A percentile compares a stretch with the other conserved stretches of the same genome.
Conservation (phyloP, 139 green algal species). For the Micractinium conductrix region DNA sequence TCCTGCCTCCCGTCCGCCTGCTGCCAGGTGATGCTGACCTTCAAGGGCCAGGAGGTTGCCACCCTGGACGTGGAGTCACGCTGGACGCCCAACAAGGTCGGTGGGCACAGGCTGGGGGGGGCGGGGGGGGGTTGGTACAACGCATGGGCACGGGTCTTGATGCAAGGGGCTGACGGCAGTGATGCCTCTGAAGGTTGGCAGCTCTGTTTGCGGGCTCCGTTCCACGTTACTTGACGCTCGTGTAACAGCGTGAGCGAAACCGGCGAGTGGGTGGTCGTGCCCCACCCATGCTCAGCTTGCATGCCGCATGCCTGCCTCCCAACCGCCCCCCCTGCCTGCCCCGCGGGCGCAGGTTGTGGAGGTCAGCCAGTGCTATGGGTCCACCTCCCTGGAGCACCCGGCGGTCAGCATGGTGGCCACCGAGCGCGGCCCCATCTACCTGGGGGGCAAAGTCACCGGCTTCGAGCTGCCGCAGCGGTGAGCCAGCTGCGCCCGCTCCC, state of each 20-base stretch:
- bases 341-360: constrained; percentile 52
- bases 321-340: too few species aligned
- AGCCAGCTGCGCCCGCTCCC: not conserved
- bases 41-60: constrained; percentile 75
- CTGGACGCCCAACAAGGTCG: constrained; percentile 81
- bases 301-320: too few species aligned
- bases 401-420: constrained; percentile 90
- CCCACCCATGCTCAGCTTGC: too few species aligned
- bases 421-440: constrained; percentile 80
- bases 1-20: too few species aligned
- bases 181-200: too few species aligned
- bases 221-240: too few species aligned
- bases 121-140: not conserved
- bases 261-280: too few species aligned
- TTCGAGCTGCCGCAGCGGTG: constrained; percentile 75
- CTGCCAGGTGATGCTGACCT: constrained; percentile 88
- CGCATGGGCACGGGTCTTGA: too few species aligned
- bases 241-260: too few species aligned
- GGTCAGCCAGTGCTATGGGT: constrained; percentile 85
- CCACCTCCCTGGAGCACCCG: constrained; percentile 89
- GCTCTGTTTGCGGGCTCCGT: too few species aligned
- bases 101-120: not conserved
- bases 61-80: constrained; percentile 83
- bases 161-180: too few species aligned
- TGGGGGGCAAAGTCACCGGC: constrained; percentile 71